These are phyloP conservation scores for Lachancea mirantina DNA, from an alignment of 805 yeast genomes.

Conservation along the genomic window DNA sequence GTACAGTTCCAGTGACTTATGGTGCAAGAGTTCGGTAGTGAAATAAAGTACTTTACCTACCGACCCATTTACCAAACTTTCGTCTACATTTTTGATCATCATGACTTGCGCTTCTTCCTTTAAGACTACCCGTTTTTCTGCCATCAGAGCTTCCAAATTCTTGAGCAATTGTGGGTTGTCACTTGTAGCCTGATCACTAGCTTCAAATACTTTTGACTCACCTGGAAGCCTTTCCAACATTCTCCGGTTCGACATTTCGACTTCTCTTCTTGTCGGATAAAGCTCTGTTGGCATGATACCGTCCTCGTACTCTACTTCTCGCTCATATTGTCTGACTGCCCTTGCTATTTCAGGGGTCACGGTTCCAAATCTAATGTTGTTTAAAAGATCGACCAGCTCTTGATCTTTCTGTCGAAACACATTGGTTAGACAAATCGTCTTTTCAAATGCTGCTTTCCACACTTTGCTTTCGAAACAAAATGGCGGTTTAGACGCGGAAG, in stretches of 20 bases:
- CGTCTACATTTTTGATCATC: conserved; percentile 79
- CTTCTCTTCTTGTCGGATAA: conserved; percentile 81
- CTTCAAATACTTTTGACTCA: conserved; percentile 35
- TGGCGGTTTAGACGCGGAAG: conserved; percentile 26
- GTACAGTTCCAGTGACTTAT: conserved; percentile 20
- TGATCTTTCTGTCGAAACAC: conserved; percentile 82
- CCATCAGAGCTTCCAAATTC: conserved; percentile 58
- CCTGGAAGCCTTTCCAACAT: conserved; percentile 48
- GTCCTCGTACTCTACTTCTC: conserved; percentile 12
- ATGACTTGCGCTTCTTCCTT: conserved; percentile 91
- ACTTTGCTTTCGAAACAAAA: conserved; percentile 71
- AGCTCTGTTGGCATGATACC: conserved; percentile 86
- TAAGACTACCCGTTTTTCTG: conserved; percentile 52
- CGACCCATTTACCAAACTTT: conserved; percentile 80
- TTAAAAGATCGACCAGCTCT: conserved; percentile 69
- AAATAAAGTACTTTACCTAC: conserved; percentile 61
- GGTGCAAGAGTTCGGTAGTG: conserved; percentile 23
- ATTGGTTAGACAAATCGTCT: conserved; percentile 62
- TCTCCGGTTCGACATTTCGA: conserved; percentile 60
- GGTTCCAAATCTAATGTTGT: conserved; percentile 69
- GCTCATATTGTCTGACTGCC: conserved; percentile 14
- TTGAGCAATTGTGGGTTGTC: conserved; percentile 20
- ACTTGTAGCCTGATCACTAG: conserved; percentile 20
- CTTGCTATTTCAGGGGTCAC: conserved; percentile 33
- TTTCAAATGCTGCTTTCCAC: conserved; percentile 60